Evolutionary conservation across 192 early-diverging fungal genomes (phyloP).

Genomic region (Powellomyces hirtus): DNA sequence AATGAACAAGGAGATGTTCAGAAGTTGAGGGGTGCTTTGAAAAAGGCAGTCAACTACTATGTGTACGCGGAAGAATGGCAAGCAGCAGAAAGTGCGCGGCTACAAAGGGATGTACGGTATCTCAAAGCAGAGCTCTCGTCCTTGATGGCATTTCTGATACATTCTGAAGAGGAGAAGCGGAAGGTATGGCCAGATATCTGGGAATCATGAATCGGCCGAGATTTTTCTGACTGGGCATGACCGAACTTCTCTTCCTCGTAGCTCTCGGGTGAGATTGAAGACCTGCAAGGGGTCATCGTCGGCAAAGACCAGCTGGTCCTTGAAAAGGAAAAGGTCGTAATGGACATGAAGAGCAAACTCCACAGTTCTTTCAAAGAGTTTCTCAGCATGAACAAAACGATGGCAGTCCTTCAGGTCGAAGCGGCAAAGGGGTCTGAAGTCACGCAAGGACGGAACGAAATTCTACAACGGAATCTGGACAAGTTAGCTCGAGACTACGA

Average conservation of each 20-base stretch:
- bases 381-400: conserved; percentile 49
- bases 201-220: too few relatives aligned
- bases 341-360: conserved; percentile 48
- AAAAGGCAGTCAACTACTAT: conserved; percentile 55
- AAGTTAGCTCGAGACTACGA: conserved; percentile 57
- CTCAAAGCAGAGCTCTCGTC: conserved; percentile 54
- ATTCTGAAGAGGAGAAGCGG: conserved; percentile 56
- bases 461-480: conserved; percentile 51
- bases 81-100: conserved; percentile 39
- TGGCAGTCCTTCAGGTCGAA: conserved; percentile 43
- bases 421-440: conserved; percentile 50
- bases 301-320: conserved; percentile 31
- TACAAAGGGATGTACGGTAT: conserved; percentile 48
- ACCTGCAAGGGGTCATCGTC: conserved; percentile 21
- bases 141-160: conserved; percentile 58
- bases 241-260: too few relatives aligned
- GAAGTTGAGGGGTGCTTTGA: conserved; percentile 44
- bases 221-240: too few relatives aligned
- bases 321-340: conserved; percentile 22
- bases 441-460: conserved; percentile 45
- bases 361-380: conserved; percentile 55
- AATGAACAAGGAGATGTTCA: conserved; percentile 40
- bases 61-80: conserved; percentile 63
- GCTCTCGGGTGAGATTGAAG: conserved; percentile 41
- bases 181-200: too few relatives aligned